These are phyloP conservation scores for Trichoderma hamatum DNA, from an alignment of 2,329 filamentous ascomycete species.

Conservation along the genomic window DNA sequence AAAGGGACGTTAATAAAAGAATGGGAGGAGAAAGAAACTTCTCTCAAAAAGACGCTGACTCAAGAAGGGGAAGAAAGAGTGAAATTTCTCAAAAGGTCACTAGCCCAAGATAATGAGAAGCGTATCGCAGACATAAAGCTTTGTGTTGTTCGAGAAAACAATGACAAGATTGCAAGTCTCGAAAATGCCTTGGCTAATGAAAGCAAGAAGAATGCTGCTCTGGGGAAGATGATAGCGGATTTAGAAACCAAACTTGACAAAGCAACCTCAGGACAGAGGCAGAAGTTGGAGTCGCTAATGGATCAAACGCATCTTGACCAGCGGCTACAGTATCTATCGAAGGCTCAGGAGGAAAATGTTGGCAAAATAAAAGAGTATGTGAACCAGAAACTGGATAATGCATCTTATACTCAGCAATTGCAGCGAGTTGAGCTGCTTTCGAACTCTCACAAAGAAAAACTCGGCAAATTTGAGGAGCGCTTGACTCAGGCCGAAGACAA, in stretches of 20 bases:
- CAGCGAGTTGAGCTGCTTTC: not conserved
- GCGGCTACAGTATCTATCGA: not conserved
- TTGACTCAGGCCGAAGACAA: not conserved
- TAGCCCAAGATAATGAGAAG: not conserved
- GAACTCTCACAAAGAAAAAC: not conserved
- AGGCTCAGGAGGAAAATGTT: not conserved
- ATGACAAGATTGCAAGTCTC: not conserved
- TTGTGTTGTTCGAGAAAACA: not conserved
- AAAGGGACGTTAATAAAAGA: not conserved
- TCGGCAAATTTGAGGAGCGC: not conserved
- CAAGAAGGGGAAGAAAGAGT: constrained; percentile 2
- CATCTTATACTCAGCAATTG: not conserved
- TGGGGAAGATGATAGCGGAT: not conserved
- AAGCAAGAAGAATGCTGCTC: not conserved
- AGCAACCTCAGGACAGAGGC: not conserved
- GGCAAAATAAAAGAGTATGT: not conserved
- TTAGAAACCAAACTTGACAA: not conserved
- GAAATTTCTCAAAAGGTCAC: not conserved
- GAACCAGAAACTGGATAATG: not conserved
- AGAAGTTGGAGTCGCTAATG: not conserved
- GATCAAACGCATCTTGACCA: not conserved
- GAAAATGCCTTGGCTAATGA: not conserved
- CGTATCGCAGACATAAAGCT: not conserved
- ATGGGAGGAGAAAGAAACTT: not conserved
- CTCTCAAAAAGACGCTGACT: not conserved